Conservation (phyloP, 805 yeast species). For the Cyberlindnera lachancei region DNA sequence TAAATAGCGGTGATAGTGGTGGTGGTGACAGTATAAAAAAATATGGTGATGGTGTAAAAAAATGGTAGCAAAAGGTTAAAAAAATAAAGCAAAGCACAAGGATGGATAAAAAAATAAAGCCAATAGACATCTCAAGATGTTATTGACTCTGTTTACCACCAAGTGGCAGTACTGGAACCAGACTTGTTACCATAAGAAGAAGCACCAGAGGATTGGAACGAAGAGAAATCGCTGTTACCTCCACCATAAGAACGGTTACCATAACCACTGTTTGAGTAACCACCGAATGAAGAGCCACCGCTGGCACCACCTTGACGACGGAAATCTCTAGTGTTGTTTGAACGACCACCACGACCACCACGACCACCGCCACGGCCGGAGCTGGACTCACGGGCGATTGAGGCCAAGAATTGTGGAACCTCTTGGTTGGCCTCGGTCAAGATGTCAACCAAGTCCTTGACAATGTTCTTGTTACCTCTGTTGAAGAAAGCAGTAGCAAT, state of each 20-base stretch:
- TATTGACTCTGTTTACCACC: too few relatives aligned
- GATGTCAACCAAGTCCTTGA: conserved; percentile 78
- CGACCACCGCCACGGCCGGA: conserved; percentile 51
- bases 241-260: conserved; percentile 13
- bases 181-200: conserved; percentile 7
- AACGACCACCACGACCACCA: conserved; percentile 38
- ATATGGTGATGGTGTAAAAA: too few relatives aligned
- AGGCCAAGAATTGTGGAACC: conserved; percentile 81
- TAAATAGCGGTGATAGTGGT: neutral
- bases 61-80: neutral
- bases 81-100: neutral
- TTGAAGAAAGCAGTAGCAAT: conserved; percentile 97
- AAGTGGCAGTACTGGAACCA: conserved; percentile 2
- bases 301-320: conserved; percentile 31
- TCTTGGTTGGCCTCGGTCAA: conserved; percentile 96
- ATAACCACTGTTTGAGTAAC: conserved; percentile 8
- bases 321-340: conserved; percentile 40
- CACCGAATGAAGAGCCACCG: conserved; percentile 9
- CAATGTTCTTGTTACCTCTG: conserved; percentile 88
- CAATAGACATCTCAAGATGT: too few relatives aligned
- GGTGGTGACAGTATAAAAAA: too few relatives aligned
- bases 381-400: conserved; percentile 70
- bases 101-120: neutral
- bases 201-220: conserved; percentile 14
- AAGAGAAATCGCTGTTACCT: conserved; percentile 11